Evolutionary conservation across 2,329 filamentous ascomycete genomes (phyloP).

Genomic region (Stylonectria norvegica): DNA sequence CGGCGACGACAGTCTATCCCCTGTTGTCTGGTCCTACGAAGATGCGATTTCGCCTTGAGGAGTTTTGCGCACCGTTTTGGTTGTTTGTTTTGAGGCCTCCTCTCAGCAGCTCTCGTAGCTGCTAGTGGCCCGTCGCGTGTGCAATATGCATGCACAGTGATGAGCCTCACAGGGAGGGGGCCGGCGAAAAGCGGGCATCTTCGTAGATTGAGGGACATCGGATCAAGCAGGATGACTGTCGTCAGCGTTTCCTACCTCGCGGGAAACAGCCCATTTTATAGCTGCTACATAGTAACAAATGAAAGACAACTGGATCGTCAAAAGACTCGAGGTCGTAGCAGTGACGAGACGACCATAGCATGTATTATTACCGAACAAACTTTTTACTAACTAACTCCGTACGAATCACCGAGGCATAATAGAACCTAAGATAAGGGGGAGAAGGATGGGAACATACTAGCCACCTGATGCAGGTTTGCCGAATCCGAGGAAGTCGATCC

Average conservation of each 20-base stretch:
- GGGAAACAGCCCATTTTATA: conserved; percentile 29
- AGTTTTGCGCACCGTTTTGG: conserved; percentile 8
- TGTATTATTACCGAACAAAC: conserved; percentile 5
- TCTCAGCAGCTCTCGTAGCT: no score
- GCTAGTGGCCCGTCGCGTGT: no score
- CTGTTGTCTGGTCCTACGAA: conserved; percentile 61
- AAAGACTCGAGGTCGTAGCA: conserved; percentile 1
- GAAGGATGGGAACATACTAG: conserved; percentile 24
- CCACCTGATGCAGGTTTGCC: conserved; percentile 4
- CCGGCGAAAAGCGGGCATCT: conserved; percentile 17
- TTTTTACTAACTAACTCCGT: conserved; percentile 8
- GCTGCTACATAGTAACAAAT: conserved; percentile 16
- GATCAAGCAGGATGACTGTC: conserved; percentile 62
- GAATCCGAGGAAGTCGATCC: background rate
- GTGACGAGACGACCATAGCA: background rate
- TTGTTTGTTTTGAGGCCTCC: conserved; percentile 5
- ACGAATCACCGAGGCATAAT: conserved; percentile 14
- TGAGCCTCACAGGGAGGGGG: no score
- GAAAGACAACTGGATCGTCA: conserved; percentile 16
- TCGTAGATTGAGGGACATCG: conserved; percentile 55
- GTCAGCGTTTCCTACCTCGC: conserved; percentile 43
- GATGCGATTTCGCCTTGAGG: conserved; percentile 10
- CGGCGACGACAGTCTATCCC: conserved; percentile 61
- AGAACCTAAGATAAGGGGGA: conserved; percentile 13
- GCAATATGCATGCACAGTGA: no score